Evolutionary conservation across 2,329 filamentous ascomycete species (phyloP), one percentile per base, ranked within the genome.

Genomic region (Beauveria sp.): DNA sequence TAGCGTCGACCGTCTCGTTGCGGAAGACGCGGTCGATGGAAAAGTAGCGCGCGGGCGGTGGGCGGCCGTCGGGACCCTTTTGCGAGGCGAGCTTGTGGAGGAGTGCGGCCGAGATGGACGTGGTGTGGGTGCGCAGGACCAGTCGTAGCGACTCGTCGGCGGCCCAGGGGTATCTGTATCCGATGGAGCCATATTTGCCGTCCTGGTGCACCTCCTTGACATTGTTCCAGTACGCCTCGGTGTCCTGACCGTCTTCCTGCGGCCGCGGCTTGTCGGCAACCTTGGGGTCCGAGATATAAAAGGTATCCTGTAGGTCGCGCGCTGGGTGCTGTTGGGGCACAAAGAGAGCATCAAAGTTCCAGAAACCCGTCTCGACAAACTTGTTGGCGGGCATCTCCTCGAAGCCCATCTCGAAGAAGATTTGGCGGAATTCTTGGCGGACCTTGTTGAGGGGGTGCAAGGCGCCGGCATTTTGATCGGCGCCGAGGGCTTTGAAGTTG

Each of bases 401-500:
- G 79, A 97, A 99, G 58, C 93, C 94, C 87, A 96, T 96, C 73
- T 96, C 92, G 77, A 99, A 97, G 86, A 99, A 99, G 72, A 99
- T 97, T 72, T 94, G 90, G 62, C 94, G 84, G 83, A 99, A 96
- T 77, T 97, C 94, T 69, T 91, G 85, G 68, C 94, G 89, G 69
- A 97, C 93, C 80, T 97, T 97, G 79, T 92, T 97, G 67, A 99
- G 79, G 71, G 87, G 86, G 71, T 82, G 88, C 70, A 83, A 75
- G 16, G 84, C 82, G 56, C 85, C 84, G 16, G 84, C 78, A 64
- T 81, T 78, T 72, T 87, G 84, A 67, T 85, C 82, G 3, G 81
- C 78, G 24, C 85, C 85, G 41, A 87, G 76, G 40, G 71, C 70
- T 86, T 93, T 96, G 81, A 96, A 92, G 68, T 88, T 86, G 44